Conservation (phyloP, 2,329 filamentous ascomycete genomes). For the Aspergillus fructus region DNA sequence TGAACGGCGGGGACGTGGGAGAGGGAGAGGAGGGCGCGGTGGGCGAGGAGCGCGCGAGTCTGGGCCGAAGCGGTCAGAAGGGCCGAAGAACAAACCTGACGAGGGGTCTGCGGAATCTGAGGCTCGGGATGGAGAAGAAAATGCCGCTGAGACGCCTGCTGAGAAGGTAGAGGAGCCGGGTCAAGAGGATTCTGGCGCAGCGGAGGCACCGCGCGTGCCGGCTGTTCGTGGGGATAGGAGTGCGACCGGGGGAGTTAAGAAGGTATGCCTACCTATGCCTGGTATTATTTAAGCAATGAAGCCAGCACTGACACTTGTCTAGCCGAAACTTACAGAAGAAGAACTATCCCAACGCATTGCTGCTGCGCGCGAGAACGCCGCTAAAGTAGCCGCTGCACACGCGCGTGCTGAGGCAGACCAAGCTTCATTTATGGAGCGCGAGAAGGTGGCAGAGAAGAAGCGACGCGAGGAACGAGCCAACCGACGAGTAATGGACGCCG, state of each 20-base stretch:
- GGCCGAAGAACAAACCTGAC: conserved; percentile 16
- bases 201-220: conserved; percentile 33
- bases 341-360: conserved; percentile 63
- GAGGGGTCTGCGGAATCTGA: conserved; percentile 16
- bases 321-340: conserved; percentile 64
- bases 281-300: neutral
- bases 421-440: conserved; percentile 63
- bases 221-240: conserved; percentile 57
- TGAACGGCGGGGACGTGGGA: conserved; percentile 32
- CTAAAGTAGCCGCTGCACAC: conserved; percentile 59
- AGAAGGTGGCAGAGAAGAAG: conserved; percentile 57
- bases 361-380: conserved; percentile 61
- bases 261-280: conserved; percentile 30
- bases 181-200: conserved; percentile 20
- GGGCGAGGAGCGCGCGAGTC: conserved; percentile 13
- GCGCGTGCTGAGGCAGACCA: conserved; percentile 67
- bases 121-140: conserved; percentile 17
- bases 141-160: conserved; percentile 12
- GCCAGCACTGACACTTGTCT: conserved; percentile 27
- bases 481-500: conserved; percentile 60
- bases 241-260: conserved; percentile 53
- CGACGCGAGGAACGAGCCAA: conserved; percentile 52
- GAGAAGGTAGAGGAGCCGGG: conserved; percentile 12
- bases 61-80: conserved; percentile 19
- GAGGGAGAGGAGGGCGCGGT: conserved; percentile 26